phyloP scores from a whole-genome alignment of 169 alveolate species.

The Eimeria nieschulzi region DNA sequence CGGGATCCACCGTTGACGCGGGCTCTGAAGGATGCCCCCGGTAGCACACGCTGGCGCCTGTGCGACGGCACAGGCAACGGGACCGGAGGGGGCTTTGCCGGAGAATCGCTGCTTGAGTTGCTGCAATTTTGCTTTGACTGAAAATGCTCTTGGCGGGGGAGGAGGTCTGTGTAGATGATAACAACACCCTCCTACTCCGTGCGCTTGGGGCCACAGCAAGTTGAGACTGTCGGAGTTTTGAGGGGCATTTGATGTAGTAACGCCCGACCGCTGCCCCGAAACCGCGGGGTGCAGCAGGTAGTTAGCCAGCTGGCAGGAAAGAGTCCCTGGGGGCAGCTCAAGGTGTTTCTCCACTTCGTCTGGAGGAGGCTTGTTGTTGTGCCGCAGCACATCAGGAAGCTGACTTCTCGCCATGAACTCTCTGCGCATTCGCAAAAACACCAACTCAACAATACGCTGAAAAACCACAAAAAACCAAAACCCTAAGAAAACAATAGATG shows the following conservation, averaged over 20 bases:
- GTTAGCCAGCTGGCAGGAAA: constrained; percentile 71
- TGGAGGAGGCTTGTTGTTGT: constrained; percentile 74
- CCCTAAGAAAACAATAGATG: no score
- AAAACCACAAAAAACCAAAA: not conserved
- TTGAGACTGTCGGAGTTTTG: constrained; percentile 73
- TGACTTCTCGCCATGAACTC: constrained; percentile 71
- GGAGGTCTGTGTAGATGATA: constrained; percentile 72
- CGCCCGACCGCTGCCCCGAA: constrained; percentile 73
- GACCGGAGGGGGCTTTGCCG: constrained; percentile 10
- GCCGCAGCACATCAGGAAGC: constrained; percentile 63
- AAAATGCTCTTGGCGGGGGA: constrained; percentile 52
- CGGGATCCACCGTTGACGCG: constrained; percentile 46
- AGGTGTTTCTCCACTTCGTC: constrained; percentile 75
- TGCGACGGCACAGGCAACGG: constrained; percentile 35
- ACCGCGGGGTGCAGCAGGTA: constrained; percentile 65
- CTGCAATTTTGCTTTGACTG: constrained; percentile 60
- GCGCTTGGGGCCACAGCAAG: constrained; percentile 38
- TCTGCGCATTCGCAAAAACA: constrained; percentile 20
- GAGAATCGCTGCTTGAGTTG: constrained; percentile 49
- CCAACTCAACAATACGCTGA: not conserved
- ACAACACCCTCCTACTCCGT: constrained; percentile 67
- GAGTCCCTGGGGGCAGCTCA: constrained; percentile 66
- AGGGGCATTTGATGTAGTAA: constrained; percentile 73
- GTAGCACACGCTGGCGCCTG: not conserved
- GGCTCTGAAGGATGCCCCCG: constrained; percentile 3